These are phyloP conservation scores for Hygrophorus russula DNA, from an alignment of 768 basidiomycete species.

Conservation along the genomic window DNA sequence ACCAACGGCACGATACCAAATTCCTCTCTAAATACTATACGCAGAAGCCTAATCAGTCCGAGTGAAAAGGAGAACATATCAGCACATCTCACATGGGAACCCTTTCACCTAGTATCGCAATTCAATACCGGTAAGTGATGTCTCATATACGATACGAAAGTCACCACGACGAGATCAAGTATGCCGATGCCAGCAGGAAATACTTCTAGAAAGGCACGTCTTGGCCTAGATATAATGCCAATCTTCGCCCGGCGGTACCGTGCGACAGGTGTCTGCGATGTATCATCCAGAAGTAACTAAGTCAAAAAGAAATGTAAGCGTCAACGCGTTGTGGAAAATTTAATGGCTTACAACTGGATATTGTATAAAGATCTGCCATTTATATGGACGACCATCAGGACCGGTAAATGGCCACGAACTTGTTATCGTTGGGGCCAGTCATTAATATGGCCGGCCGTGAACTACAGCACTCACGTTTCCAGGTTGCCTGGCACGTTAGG, in stretches of 20 bases:
- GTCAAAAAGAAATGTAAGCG: neutral
- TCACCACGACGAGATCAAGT: slow-evolving; percentile 20
- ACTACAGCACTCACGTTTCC: slow-evolving; percentile 13
- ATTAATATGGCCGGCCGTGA: neutral
- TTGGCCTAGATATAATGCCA: slow-evolving; percentile 23
- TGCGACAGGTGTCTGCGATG: slow-evolving; percentile 18
- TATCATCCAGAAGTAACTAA: slow-evolving; percentile 22
- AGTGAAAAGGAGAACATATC: too few species aligned
- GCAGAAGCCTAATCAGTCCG: too few species aligned
- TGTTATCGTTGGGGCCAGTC: neutral
- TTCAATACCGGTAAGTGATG: slow-evolving; percentile 7
- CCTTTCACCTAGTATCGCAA: neutral
- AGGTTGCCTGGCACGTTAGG: slow-evolving; percentile 1
- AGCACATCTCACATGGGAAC: too few species aligned
- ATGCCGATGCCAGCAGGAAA: slow-evolving; percentile 19
- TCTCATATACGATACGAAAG: slow-evolving; percentile 18
- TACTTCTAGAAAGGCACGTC: slow-evolving; percentile 23
- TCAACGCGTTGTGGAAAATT: neutral
- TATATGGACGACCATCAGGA: slow-evolving; percentile 22
- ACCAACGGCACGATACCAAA: too few species aligned
- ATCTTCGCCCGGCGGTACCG: slow-evolving; percentile 24
- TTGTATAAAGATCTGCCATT: slow-evolving; percentile 27
- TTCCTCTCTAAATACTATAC: too few species aligned
- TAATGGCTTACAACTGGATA: slow-evolving; percentile 21
- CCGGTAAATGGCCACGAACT: slow-evolving; percentile 27